phyloP scores from a whole-genome alignment of 2,329 filamentous ascomycete species.

The Teratosphaeria viscida region DNA sequence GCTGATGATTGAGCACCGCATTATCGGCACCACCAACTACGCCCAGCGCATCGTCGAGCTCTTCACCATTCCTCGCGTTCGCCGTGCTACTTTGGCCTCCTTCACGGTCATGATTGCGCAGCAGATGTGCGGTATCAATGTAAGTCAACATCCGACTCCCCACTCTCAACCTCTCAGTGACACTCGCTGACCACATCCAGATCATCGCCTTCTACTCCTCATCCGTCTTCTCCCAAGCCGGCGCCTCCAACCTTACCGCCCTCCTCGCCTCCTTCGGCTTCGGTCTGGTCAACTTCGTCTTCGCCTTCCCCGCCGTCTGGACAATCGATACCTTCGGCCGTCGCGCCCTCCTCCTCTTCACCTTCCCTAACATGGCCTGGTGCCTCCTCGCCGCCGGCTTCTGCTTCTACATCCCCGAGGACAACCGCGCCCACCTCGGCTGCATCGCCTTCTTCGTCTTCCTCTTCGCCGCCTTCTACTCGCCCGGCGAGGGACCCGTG shows the following conservation, averaged over 20 bases:
- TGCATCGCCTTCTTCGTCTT: conserved; percentile 21
- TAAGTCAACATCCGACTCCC: not conserved
- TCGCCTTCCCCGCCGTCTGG: conserved; percentile 29
- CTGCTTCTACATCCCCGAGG: conserved; percentile 27
- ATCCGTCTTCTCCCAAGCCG: conserved; percentile 26
- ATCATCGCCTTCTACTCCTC: conserved; percentile 27
- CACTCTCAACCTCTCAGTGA: not conserved
- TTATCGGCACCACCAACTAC: conserved; percentile 28
- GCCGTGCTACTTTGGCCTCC: conserved; percentile 28
- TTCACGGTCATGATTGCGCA: conserved; percentile 25
- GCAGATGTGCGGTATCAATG: conserved; percentile 17
- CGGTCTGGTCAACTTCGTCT: conserved; percentile 37
- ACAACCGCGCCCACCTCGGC: conserved; percentile 4
- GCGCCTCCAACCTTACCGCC: conserved; percentile 25
- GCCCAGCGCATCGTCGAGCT: conserved; percentile 36
- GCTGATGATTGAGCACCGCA: conserved; percentile 15
- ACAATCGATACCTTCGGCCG: conserved; percentile 29
- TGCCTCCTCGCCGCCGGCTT: conserved; percentile 40
- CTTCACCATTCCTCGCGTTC: conserved; percentile 38
- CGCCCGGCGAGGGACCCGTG: conserved; percentile 20
- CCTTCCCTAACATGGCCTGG: conserved; percentile 37
- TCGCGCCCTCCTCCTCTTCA: conserved; percentile 27
- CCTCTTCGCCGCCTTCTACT: conserved; percentile 18
- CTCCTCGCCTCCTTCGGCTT: conserved; percentile 33
- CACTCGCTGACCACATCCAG: conserved; percentile 4